These are phyloP conservation scores for Martiniozyma abietophila DNA, from an alignment of 805 yeast genomes.

Conservation along the genomic window DNA sequence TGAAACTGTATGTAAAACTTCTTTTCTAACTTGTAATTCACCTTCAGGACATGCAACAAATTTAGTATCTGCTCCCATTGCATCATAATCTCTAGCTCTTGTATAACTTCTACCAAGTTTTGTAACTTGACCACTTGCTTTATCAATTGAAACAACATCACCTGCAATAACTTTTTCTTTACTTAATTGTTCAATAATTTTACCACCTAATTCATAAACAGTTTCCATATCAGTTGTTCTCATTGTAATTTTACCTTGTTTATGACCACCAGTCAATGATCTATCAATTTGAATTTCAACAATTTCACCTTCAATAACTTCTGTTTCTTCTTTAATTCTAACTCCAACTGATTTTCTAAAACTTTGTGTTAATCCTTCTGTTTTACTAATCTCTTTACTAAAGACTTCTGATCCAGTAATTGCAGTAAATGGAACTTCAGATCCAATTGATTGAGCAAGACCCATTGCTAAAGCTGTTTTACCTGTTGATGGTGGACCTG, in stretches of 20 bases:
- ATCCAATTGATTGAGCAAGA: slow-evolving; percentile 91
- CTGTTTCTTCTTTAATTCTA: slow-evolving; percentile 93
- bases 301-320: slow-evolving; percentile 97
- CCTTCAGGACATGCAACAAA: slow-evolving; percentile 98
- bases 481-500: slow-evolving; percentile 98
- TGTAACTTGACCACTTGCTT: slow-evolving; percentile 95
- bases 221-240: slow-evolving; percentile 82
- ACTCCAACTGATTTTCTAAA: slow-evolving; percentile 95
- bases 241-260: slow-evolving; percentile 77
- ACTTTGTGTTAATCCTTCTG: slow-evolving; percentile 93
- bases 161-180: slow-evolving; percentile 93
- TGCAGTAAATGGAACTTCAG: slow-evolving; percentile 96
- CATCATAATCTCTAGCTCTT: slow-evolving; percentile 94
- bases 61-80: slow-evolving; percentile 83
- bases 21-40: slow-evolving; percentile 96
- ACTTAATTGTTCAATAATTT: slow-evolving; percentile 76
- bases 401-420: slow-evolving; percentile 91
- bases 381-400: slow-evolving; percentile 94
- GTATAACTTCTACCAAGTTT: slow-evolving; percentile 98
- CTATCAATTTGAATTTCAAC: slow-evolving; percentile 94
- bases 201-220: slow-evolving; percentile 46
- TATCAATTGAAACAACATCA: slow-evolving; percentile 94
- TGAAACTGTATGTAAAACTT: slow-evolving; percentile 94
- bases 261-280: slow-evolving; percentile 83
- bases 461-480: slow-evolving; percentile 96